Evolutionary conservation across 495 filamentous ascomycete genomes (phyloP), one percentile per base, ranked within the genome.

Genomic region (Annulohypoxylon stygium): DNA sequence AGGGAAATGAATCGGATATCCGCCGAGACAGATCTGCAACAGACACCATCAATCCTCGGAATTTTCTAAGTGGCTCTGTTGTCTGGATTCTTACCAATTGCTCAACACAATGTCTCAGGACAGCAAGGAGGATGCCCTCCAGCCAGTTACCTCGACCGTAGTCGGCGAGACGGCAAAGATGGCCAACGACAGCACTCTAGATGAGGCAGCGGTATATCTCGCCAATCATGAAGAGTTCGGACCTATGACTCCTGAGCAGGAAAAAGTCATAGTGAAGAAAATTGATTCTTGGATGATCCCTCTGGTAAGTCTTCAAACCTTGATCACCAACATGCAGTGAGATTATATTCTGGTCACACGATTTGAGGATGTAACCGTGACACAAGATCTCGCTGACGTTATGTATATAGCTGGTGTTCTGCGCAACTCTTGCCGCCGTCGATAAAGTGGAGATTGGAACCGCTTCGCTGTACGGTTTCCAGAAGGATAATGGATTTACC

Each of bases 401-500:
- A 39, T 58, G 11, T 37, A 18, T n/a, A 45, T 16, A 74, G 71
- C 41, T 74, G 10, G 48, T 74, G 23, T 74, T 69, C 63, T 55
- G 50, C 20, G 67, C 75, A 26, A 75, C 78, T 16, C 68, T 83
- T 34, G 63, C 78, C 7, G 77, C 77, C 16, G 76, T 83, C 43
- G 81, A 83, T 48, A 81, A 82, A 61, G 77, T 80, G 10, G 45
- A 74, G 47, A 70, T 74, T 43, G 67, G 71, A 43, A 74, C 71
- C 3, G 86, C 88, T 1, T 85, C 83, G 8, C 83, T 87, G 0
- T 89, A 86, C 63, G 88, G 87, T 0, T 75, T 89, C 48, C 82
- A 87, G 54, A 76, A 81, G 61, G 88, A 82, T 3, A 87, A 86
- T 1, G 60, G 85, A 34, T 70, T 89, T 16, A 69, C 79, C 0